A percentile compares a stretch with the other conserved stretches of the same genome.
phyloP scores from a whole-genome alignment of 768 basidiomycete genomes.

The Rhodosporidiobolus odoratus region DNA sequence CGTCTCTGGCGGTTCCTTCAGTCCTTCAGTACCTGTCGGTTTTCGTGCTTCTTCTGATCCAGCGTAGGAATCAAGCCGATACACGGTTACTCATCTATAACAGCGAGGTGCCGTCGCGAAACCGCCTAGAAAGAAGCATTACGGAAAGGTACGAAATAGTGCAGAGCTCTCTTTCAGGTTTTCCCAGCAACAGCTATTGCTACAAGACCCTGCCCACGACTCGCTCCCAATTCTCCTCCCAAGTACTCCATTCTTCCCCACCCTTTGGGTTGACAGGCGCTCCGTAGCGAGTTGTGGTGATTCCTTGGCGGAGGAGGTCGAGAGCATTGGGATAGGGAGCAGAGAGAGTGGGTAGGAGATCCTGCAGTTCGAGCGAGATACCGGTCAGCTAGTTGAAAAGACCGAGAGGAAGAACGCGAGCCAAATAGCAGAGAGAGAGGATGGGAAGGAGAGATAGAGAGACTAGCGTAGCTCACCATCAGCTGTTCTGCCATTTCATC shows the following conservation, averaged over 20 bases:
- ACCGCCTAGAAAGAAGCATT: no score
- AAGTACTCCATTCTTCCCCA: conserved; percentile 62
- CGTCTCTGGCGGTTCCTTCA: no score
- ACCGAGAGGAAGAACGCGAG: not conserved
- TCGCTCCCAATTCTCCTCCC: conserved; percentile 79
- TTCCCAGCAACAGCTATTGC: not conserved
- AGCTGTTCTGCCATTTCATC: conserved; percentile 66
- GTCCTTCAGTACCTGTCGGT: no score
- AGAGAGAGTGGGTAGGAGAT: conserved; percentile 59
- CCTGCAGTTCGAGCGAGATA: conserved; percentile 41
- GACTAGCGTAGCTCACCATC: conserved; percentile 52
- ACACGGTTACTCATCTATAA: no score
- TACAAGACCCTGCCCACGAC: conserved; percentile 59
- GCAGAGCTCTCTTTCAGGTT: no score
- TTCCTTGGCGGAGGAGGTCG: conserved; percentile 50
- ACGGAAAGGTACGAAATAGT: no score
- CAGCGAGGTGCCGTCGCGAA: no score
- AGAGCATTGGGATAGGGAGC: conserved; percentile 47
- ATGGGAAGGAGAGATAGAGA: not conserved
- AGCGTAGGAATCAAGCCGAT: no score
- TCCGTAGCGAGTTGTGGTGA: not conserved
- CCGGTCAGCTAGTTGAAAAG: not conserved
- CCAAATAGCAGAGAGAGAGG: no score
- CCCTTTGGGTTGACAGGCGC: no score
- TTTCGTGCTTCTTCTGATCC: no score